Base-by-base conservation (phyloP, 495 filamentous ascomycete genomes). In the Pseudevernia furfuracea region DNA sequence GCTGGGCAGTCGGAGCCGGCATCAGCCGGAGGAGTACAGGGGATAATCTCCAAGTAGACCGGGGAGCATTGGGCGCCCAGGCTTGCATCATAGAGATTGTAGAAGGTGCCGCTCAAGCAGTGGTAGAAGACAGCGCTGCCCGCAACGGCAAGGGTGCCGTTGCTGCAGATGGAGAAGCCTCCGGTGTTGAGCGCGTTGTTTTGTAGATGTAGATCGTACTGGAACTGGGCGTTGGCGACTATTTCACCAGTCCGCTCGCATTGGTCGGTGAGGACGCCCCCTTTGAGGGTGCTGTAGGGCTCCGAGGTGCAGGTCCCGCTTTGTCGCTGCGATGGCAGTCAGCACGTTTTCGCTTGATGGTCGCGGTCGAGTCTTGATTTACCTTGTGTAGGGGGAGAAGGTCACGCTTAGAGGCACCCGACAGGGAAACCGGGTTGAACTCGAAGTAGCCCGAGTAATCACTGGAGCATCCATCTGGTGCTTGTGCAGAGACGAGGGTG, bases 141-240 rank as follows among this genome's bases (percentile, higher is more conserved):
- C 39, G 85, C 85, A 8, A 91, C 75, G 0, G 85, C 86, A 17
- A 92, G 70, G 48, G 81, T 78, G 67, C 80, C 80, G 73, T 88
- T 85, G 59, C 64, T 62, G 71, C 88, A 90, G 30, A 81, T 71
- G 9, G 85, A 84, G 72, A 85, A 92, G 34, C 89, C 89, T 28
- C 76, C 77, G 21, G 85, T 91, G 74, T 80, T 85, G 68, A 90
- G 77, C 60, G 89, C 83, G 55, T 82, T 85, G 25, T 80, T 74
- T 74, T 92, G 89, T 8, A 86, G 81, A 1, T 87, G 88, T 1
- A 59, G 74, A 71, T 92, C 89, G 71, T 91, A 92, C 72, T 91
- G 89, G 75, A 90, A 86, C 71, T 92, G 89, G 71, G 73, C 79
- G 79, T 91, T 91, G 69, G 81, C 74, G 19, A 85, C 89, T 63